phyloP scores from a whole-genome alignment of 768 basidiomycete species.

The Gyrodon lividus region DNA sequence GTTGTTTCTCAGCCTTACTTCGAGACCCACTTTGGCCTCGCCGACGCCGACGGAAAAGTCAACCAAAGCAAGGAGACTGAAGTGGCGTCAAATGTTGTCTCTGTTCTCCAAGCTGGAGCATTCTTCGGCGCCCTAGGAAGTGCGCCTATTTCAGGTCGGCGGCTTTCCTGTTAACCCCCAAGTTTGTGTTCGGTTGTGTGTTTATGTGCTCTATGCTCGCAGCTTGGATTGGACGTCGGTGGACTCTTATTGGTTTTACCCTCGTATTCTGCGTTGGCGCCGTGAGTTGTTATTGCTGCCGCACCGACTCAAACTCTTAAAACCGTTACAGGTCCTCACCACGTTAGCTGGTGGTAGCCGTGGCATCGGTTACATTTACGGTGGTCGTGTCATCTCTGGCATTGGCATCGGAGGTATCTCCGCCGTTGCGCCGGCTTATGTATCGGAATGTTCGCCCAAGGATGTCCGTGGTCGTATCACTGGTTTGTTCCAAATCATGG shows the following conservation, averaged over 20 bases:
- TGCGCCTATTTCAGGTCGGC: conserved; percentile 65
- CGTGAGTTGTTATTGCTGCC: conserved; percentile 40
- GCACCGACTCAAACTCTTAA: background rate
- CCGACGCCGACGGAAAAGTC: conserved; percentile 41
- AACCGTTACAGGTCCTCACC: conserved; percentile 54
- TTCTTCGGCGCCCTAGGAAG: conserved; percentile 84
- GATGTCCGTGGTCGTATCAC: conserved; percentile 84
- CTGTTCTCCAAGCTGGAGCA: conserved; percentile 82
- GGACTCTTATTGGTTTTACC: conserved; percentile 60
- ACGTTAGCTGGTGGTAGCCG: conserved; percentile 57
- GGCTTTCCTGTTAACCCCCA: background rate
- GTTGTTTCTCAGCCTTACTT: conserved; percentile 67
- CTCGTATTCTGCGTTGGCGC: conserved; percentile 71
- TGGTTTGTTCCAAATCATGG: conserved; percentile 86
- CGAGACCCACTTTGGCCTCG: conserved; percentile 58
- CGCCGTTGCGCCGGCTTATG: conserved; percentile 82
- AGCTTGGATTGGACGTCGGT: conserved; percentile 67
- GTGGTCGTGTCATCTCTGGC: conserved; percentile 77
- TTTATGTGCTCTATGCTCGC: background rate
- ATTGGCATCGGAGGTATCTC: conserved; percentile 82
- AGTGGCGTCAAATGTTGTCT: conserved; percentile 82
- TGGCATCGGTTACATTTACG: conserved; percentile 71
- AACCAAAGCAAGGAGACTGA: conserved; percentile 43
- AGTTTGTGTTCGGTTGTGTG: background rate
- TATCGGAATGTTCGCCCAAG: conserved; percentile 86